Evolutionary conservation across 2,329 filamentous ascomycete genomes (phyloP).

Genomic region (Sporothrix pseudoabietina): DNA sequence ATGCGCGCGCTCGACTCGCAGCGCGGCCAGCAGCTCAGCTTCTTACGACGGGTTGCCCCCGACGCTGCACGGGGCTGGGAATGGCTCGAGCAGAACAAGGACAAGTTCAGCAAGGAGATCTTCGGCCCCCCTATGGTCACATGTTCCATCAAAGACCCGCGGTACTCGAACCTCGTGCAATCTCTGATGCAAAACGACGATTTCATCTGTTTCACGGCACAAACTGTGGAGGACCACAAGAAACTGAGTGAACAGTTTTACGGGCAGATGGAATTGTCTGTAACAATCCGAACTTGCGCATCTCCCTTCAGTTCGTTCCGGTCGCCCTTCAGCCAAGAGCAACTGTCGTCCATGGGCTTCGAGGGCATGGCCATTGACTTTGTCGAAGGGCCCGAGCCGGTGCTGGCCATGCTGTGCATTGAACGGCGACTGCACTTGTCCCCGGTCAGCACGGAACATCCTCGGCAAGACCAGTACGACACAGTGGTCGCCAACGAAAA

Average conservation of each 20-base stretch:
- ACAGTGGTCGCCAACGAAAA: constrained; percentile 59
- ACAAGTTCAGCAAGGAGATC: constrained; percentile 72
- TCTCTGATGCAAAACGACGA: constrained; percentile 54
- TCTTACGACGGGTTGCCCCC: constrained; percentile 60
- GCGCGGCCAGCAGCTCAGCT: constrained; percentile 70
- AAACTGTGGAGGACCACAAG: constrained; percentile 73
- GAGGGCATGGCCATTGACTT: constrained; percentile 80
- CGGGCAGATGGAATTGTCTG: constrained; percentile 64
- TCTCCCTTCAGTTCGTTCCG: constrained; percentile 57
- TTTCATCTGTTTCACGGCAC: constrained; percentile 72
- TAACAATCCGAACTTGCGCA: constrained; percentile 69
- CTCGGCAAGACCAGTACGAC: constrained; percentile 69
- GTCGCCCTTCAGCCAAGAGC: constrained; percentile 56
- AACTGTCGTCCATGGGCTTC: constrained; percentile 65
- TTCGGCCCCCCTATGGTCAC: constrained; percentile 79
- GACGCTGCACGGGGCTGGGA: constrained; percentile 74
- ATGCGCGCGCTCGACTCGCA: constrained; percentile 66
- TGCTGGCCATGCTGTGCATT: constrained; percentile 85
- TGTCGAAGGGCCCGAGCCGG: constrained; percentile 76
- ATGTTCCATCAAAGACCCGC: constrained; percentile 75
- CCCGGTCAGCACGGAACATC: constrained; percentile 64
- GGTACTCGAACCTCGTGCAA: constrained; percentile 61
- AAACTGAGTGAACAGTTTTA: constrained; percentile 69
- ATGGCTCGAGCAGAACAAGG: constrained; percentile 75
- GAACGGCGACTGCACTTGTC: constrained; percentile 69